Evolutionary conservation across 2,329 filamentous ascomycete genomes (phyloP), one percentile per base, ranked within the genome.

Genomic region (Hypoxylon sp.): DNA sequence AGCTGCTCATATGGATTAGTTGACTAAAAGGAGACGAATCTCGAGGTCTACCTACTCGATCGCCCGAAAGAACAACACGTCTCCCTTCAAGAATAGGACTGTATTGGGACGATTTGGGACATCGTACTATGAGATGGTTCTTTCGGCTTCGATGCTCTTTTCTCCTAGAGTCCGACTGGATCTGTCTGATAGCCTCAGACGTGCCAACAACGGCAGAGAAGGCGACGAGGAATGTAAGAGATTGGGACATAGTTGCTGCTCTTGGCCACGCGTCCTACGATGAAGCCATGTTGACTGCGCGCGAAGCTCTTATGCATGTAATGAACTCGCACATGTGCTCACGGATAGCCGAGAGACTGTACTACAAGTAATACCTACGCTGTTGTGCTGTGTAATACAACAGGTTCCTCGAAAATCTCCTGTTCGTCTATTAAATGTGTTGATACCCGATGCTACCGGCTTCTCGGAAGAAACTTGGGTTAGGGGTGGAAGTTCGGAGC

Each of bases 131-230:
- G 37, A 84, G 76, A 56, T 83, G 82, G 65, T 82, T 82, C 64
- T 82, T 82, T 51, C 81, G 76, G 64, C 76, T 78, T 54, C 81
- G 78, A 65, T 83, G 81, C 60, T 83, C 81, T 65, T 83, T 80
- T 44, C 77, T 77, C 43, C 77, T 79, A 3, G 77, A 74, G 64
- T 80, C 81, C n/a, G 78, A 75, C 70, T 83, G 81, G 7, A 80
- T 80, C 37, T 81, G 77, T 44, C 80, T 75, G 59, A 84, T 81
- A 15, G 79, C 81, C 70, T 84, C 81, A 19, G 80, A 77, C 0
- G 80, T 76, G 61, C 81, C 81, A 59, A 81, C 76, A 59, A 82
- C 80, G 20, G 81, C 78, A 41, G 76, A 77, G 58, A 81, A 78
- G 44, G 77, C 78, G 50, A 79, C 69, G 34, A 80, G 73, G 30